These are phyloP conservation scores for Naganishia vaughanmartiniae DNA, from an alignment of 768 basidiomycete species.

Conservation along the genomic window DNA sequence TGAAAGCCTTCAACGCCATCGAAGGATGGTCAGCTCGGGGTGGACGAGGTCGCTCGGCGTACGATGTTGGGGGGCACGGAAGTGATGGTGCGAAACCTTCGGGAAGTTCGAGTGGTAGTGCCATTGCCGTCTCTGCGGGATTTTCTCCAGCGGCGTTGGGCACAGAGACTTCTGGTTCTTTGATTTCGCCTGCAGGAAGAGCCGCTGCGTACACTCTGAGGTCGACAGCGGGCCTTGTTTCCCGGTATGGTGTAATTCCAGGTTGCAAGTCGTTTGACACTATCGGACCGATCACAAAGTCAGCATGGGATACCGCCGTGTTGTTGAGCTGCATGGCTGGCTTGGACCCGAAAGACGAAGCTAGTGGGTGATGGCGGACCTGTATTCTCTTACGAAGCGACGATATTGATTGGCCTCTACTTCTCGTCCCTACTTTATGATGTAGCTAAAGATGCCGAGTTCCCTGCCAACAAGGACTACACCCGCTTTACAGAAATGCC, in stretches of 20 bases:
- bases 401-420: no score
- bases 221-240: slow-evolving; percentile 10
- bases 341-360: not conserved
- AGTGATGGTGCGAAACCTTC: not conserved
- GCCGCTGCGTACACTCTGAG: not conserved
- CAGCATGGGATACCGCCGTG: slow-evolving; percentile 15
- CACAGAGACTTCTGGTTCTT: not conserved
- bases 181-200: not conserved
- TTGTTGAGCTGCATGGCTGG: slow-evolving; percentile 6
- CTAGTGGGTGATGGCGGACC: not conserved
- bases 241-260: not conserved
- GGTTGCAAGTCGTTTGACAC: not conserved
- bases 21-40: slow-evolving; percentile 42
- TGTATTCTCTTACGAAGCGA: no score
- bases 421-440: no score
- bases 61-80: slow-evolving; percentile 34
- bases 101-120: slow-evolving; percentile 11
- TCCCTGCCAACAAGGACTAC: no score
- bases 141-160: not conserved
- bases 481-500: no score
- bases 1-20: slow-evolving; percentile 23
- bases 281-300: slow-evolving; percentile 21
- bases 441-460: no score
- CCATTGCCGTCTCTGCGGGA: not conserved
- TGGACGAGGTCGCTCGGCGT: slow-evolving; percentile 41